Conservation (phyloP, 2,329 filamentous ascomycete species). For the Trichoderma hamatum region DNA sequence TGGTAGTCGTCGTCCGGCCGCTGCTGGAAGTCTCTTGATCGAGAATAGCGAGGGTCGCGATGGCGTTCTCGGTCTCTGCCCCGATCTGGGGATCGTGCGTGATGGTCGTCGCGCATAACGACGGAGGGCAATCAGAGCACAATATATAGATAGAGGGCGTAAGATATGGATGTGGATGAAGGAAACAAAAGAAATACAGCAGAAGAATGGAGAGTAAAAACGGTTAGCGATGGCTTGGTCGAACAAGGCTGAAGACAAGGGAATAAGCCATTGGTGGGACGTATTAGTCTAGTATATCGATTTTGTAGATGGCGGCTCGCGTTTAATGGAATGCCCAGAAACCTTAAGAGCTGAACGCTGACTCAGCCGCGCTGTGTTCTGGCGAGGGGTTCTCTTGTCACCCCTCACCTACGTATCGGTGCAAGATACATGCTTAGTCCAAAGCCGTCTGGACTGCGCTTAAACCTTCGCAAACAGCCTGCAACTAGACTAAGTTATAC, state of each 20-base stretch:
- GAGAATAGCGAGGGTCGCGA: slow-evolving; percentile 26
- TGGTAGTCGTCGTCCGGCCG: slow-evolving; percentile 46
- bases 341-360: background rate
- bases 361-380: background rate
- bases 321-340: background rate
- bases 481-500: background rate
- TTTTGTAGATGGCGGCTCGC: background rate
- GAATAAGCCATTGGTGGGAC: background rate
- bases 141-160: background rate
- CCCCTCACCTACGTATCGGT: background rate
- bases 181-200: background rate
- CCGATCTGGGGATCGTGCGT: slow-evolving; percentile 38
- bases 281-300: background rate
- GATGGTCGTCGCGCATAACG: slow-evolving; percentile 51
- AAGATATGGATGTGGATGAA: background rate
- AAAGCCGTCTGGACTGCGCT: background rate
- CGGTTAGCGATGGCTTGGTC: background rate
- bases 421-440: background rate
- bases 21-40: slow-evolving; percentile 32
- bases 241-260: background rate
- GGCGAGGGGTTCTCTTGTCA: background rate
- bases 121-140: slow-evolving; percentile 31
- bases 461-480: slow-evolving; percentile 16
- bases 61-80: slow-evolving; percentile 31
- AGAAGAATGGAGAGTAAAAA: background rate